Base-by-base conservation (phyloP, 2,329 filamentous ascomycete species). In the Monosporascus sp. region DNA sequence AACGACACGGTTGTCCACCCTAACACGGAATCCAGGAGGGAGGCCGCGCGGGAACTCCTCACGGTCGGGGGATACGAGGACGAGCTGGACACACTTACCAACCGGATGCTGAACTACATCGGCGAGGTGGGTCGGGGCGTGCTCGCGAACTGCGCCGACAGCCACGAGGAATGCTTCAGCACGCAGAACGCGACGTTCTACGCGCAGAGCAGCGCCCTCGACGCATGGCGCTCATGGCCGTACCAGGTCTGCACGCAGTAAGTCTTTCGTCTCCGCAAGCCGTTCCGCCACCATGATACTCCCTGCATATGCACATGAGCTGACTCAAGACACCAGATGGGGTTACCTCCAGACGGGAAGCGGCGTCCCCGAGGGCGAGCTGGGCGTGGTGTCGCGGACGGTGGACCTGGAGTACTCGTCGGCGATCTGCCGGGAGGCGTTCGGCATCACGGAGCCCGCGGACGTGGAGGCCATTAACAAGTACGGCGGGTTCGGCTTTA, bases 311-410 rank as follows among this genome's bases (percentile, higher is more conserved):
- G 40, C 18, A 43, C 15, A 15, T 6, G 11, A 51, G 22, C 60
- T 62, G 50, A 63, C 49, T 48, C 5, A 15, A 3, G 58, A 48
- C 52, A 55, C 18, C 48, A 80, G 83, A 78, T 94, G 88, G 89
- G 90, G 90, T 11, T 94, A 83, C 70, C 82, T 92, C 49, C 81
- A 86, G 59, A 90, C 87, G 0, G 89, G 90, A 47, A 85, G 82
- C 5, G 82, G 85, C 28, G 84, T 85, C 0, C 89, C 89, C 0
- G 63, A 73, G 1, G 73, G 81, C 55, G 78, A 84, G 51, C 78
- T 86, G 1, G 85, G 90, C 0, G 69, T 95, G 7, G 75, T 94
- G 48, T 93, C 89, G 1, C 85, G 90, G 15, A 76, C 84, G 3
- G 74, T 90, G 37, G 80, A 85, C 56, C 62, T 91, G 1, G 75